A percentile compares a stretch with the other conserved stretches of the same genome.
Conservation (phyloP, 2,329 filamentous ascomycete genomes). For the Gaeumannomyces sp. region DNA sequence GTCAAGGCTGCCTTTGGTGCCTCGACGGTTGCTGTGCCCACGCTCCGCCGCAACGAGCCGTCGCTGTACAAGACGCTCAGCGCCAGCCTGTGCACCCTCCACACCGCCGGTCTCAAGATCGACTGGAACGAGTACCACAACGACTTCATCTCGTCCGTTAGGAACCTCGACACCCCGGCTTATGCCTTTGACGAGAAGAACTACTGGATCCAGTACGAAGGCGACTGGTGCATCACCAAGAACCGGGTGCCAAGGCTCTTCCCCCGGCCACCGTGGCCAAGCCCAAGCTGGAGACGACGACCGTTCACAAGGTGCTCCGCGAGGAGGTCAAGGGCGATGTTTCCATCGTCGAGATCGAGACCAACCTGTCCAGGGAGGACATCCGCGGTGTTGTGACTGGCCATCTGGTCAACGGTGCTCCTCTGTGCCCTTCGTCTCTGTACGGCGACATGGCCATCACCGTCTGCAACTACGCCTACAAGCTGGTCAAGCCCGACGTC, state of each 20-base stretch:
- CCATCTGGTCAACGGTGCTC: conserved; percentile 61
- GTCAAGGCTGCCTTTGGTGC: conserved; percentile 57
- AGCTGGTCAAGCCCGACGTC: conserved; percentile 49
- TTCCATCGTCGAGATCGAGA: conserved; percentile 56
- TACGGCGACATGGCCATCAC: conserved; percentile 44
- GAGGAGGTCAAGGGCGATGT: conserved; percentile 57
- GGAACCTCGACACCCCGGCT: conserved; percentile 56
- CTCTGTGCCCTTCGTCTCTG: conserved; percentile 56
- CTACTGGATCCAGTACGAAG: conserved; percentile 59
- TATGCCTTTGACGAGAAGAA: conserved; percentile 70
- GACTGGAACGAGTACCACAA: conserved; percentile 67
- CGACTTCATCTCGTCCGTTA: conserved; percentile 33
- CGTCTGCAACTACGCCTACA: conserved; percentile 62
- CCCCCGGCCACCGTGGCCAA: conserved; percentile 29
- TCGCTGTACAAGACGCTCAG: conserved; percentile 56
- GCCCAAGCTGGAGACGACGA: conserved; percentile 56
- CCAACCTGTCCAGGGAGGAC: conserved; percentile 58
- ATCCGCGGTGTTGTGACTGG: conserved; percentile 56
- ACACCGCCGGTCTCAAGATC: conserved; percentile 55
- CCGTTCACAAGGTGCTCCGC: conserved; percentile 57
- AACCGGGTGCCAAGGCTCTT: conserved; percentile 43
- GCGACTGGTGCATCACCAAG: conserved; percentile 69
- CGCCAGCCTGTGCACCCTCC: conserved; percentile 50
- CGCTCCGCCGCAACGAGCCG: conserved; percentile 56
- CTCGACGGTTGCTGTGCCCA: conserved; percentile 48